Percentiles rank a stretch among this genome's conserved stretches.
Conservation (phyloP, 2,329 filamentous ascomycete genomes). For the Juglanconis oblonga region DNA sequence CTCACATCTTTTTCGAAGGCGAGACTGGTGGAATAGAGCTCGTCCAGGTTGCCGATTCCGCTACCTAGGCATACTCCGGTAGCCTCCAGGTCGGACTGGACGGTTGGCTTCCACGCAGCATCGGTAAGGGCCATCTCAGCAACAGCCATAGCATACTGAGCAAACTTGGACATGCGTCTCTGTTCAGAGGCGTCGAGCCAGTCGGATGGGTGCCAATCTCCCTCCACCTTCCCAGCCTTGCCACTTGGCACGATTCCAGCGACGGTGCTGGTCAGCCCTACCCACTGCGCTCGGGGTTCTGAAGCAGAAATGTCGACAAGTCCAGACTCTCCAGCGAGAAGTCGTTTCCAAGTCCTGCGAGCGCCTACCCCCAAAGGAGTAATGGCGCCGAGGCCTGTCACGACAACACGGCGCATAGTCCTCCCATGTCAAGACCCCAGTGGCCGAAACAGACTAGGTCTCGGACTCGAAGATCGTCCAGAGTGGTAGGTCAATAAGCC, state of each 20-base stretch:
- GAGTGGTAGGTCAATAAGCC: background rate
- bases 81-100: slow-evolving; percentile 62
- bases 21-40: slow-evolving; percentile 81
- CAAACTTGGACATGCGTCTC: slow-evolving; percentile 84
- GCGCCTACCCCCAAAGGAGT: slow-evolving; percentile 81
- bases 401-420: slow-evolving; percentile 70
- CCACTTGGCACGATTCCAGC: slow-evolving; percentile 72
- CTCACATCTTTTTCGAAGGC: slow-evolving; percentile 71
- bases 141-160: slow-evolving; percentile 87
- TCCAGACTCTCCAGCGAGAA: slow-evolving; percentile 77
- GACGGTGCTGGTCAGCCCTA: slow-evolving; percentile 75
- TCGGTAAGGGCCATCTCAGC: slow-evolving; percentile 82
- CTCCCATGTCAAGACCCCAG: slow-evolving; percentile 35
- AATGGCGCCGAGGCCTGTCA: slow-evolving; percentile 79
- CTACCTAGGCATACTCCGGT: slow-evolving; percentile 93
- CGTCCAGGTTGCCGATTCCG: slow-evolving; percentile 90
- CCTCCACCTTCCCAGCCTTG: slow-evolving; percentile 34
- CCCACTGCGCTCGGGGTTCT: slow-evolving; percentile 58
- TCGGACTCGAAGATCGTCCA: background rate
- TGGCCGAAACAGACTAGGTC: background rate
- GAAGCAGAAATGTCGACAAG: slow-evolving; percentile 69
- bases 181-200: slow-evolving; percentile 54
- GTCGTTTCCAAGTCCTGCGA: slow-evolving; percentile 73
- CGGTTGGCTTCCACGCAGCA: slow-evolving; percentile 69
- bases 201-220: slow-evolving; percentile 49